These are phyloP conservation scores for Starmerella ratchasimensis DNA, from an alignment of 805 yeast species.

Conservation along the genomic window DNA sequence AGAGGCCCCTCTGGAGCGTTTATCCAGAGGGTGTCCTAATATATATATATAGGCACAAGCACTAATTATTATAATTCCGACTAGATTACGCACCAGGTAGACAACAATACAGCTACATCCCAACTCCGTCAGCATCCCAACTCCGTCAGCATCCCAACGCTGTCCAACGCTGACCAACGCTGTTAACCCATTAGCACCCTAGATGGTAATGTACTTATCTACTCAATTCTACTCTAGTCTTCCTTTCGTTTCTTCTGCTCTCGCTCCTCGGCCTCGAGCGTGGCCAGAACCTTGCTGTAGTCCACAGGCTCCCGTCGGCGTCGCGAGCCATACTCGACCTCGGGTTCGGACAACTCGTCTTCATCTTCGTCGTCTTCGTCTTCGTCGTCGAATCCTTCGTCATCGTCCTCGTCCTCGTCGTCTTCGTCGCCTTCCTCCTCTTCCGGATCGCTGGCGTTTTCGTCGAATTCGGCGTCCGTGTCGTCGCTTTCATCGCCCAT, in stretches of 20 bases:
- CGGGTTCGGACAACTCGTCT: constrained; percentile 47
- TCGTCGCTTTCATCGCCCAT: constrained; percentile 27
- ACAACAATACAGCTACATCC: no score
- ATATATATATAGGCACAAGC: no score
- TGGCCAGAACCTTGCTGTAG: constrained; percentile 65
- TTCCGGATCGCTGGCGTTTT: constrained; percentile 15
- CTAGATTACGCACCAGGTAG: no score
- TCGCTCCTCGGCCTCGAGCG: constrained; percentile 40
- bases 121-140: no score
- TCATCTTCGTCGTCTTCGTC: constrained; percentile 47
- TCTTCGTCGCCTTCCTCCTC: constrained; percentile 29
- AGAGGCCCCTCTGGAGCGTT: no score
- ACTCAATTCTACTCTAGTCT: no score
- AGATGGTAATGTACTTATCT: no score
- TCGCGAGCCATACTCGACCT: constrained; percentile 70
- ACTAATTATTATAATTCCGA: no score
- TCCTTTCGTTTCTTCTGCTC: neutral
- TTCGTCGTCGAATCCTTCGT: constrained; percentile 47
- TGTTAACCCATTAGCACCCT: no score
- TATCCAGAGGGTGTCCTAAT: no score
- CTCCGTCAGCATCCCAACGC: no score
- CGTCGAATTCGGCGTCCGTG: constrained; percentile 21
- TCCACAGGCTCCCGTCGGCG: constrained; percentile 84
- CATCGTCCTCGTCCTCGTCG: constrained; percentile 26
- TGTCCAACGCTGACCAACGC: no score